These are phyloP conservation scores for Saitozyma sp. DNA, from an alignment of 768 basidiomycete species.

Conservation along the genomic window DNA sequence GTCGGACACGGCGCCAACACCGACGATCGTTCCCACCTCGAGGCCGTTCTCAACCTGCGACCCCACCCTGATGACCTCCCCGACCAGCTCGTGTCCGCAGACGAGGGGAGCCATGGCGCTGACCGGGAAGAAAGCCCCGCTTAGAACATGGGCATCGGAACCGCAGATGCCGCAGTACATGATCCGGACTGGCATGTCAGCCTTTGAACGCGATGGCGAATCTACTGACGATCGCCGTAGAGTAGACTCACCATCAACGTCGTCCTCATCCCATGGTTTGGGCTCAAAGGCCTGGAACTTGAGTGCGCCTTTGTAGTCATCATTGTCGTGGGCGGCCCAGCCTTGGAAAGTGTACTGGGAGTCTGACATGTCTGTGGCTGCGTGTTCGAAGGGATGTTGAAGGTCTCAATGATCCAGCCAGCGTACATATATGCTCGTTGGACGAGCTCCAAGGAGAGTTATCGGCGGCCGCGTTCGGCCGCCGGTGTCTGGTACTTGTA, in stretches of 20 bases:
- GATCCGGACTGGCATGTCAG: conserved; percentile 16
- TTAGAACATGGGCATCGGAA: conserved; percentile 5
- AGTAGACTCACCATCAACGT: conserved; percentile 56
- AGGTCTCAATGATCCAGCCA: no score
- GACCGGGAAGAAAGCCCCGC: no score
- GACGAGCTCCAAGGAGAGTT: no score
- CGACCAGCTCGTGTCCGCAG: conserved; percentile 60
- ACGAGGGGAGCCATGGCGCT: conserved; percentile 30
- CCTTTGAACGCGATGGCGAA: neutral
- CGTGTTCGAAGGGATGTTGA: no score
- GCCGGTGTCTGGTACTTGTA: no score
- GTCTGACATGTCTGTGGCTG: no score
- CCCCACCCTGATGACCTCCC: conserved; percentile 55
- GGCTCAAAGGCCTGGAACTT: conserved; percentile 57
- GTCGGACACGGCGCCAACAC: conserved; percentile 59
- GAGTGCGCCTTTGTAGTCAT: conserved; percentile 41
- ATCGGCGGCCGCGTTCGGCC: no score
- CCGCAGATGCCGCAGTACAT: conserved; percentile 12
- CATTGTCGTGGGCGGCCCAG: conserved; percentile 40
- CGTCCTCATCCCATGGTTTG: conserved; percentile 60
- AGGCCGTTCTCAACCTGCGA: conserved; percentile 57
- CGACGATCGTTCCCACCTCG: conserved; percentile 63
- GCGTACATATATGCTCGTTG: no score
- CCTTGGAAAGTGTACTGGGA: conserved; percentile 35
- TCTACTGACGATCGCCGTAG: no score